These are phyloP conservation scores for Chaetomium strumarium DNA, from an alignment of 2,329 filamentous ascomycete genomes.

Conservation along the genomic window DNA sequence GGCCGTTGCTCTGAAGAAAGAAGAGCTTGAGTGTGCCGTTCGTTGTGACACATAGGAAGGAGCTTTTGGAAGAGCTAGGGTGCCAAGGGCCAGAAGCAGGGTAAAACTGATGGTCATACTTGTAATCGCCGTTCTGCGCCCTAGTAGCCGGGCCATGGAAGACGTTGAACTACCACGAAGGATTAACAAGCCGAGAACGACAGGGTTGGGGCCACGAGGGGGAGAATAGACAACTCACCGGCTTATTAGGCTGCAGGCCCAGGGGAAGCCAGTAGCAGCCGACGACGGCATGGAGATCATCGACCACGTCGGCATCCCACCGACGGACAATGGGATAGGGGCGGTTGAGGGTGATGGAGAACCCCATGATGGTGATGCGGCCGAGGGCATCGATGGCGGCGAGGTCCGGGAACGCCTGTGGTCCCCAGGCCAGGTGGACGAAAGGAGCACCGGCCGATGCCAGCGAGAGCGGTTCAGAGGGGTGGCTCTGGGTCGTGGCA, in stretches of 20 bases:
- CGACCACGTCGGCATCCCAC: slow-evolving; percentile 61
- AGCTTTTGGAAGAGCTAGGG: slow-evolving; percentile 63
- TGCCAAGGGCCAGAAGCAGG: slow-evolving; percentile 68
- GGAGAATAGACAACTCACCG: slow-evolving; percentile 29
- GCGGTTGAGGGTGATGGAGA: slow-evolving; percentile 67
- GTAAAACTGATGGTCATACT: slow-evolving; percentile 61
- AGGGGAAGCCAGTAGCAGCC: slow-evolving; percentile 82
- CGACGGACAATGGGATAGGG: slow-evolving; percentile 52
- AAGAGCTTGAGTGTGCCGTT: slow-evolving; percentile 69
- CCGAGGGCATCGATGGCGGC: slow-evolving; percentile 77
- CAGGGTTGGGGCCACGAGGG: neutral
- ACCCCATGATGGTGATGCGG: slow-evolving; percentile 66
- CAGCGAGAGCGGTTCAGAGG: slow-evolving; percentile 45
- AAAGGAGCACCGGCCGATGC: slow-evolving; percentile 60
- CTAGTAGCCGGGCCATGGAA: slow-evolving; percentile 59
- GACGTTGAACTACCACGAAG: slow-evolving; percentile 37
- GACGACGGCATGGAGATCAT: slow-evolving; percentile 71
- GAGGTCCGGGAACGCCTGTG: slow-evolving; percentile 66
- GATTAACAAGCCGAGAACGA: neutral
- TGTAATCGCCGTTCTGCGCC: slow-evolving; percentile 55
- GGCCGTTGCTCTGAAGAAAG: slow-evolving; percentile 67
- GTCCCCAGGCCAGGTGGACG: slow-evolving; percentile 77
- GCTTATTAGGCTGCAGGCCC: slow-evolving; percentile 38
- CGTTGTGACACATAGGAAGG: slow-evolving; percentile 69
- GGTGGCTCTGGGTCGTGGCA: slow-evolving; percentile 36